Evolutionary conservation across 2,329 filamentous ascomycete species (phyloP), one percentile per base, ranked within the genome.

Genomic region (Ascochyta fabae): DNA sequence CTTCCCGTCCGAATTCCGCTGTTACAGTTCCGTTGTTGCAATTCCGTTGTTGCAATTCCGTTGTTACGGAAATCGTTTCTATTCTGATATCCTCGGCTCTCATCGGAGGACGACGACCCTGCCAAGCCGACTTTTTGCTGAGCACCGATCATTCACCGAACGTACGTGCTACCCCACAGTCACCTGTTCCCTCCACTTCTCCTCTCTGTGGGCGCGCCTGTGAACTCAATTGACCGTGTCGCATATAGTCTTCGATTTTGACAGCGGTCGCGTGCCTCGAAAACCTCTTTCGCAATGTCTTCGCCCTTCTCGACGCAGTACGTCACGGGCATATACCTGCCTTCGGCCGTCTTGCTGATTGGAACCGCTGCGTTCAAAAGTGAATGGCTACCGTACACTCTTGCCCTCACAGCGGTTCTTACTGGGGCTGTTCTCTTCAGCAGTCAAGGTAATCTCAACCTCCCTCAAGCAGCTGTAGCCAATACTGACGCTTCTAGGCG

Each of bases 261-360:
- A 38, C 31, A 43, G 24, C 23, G 46, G 33, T 41, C 35, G 27
- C 29, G 44, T 41, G 19, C 26, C 33, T 12, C 27, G 27, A 15
- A 36, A 34, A 2, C 6, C 23, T 36, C 10, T 42, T 48, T 36
- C 51, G 48, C 33, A 26, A 70, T 69, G 66, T 60, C 61, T 33
- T 59, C 62, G 24, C 38, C 47, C 15, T 47, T 51, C 45, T 39
- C 57, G 9, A 51, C 67, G 83, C 87, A 49, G 45, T 54, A 89
- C 71, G 78, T 94, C 73, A 86, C 92, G 77, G 90, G 90, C 72
- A 86, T 96, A 69, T 93, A 94, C 76, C 88, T 96, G 70, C 93
- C 93, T 58, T 89, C 88, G 22, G 86, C 84, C 56, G 84, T 96
- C 34, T 79, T 97, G 56, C 80, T 96, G 56, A 77, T 92, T 48